Percentiles rank a stretch among this genome's conserved stretches.
Conservation (phyloP, 306 rosid species). For the Inga oerstediana region DNA sequence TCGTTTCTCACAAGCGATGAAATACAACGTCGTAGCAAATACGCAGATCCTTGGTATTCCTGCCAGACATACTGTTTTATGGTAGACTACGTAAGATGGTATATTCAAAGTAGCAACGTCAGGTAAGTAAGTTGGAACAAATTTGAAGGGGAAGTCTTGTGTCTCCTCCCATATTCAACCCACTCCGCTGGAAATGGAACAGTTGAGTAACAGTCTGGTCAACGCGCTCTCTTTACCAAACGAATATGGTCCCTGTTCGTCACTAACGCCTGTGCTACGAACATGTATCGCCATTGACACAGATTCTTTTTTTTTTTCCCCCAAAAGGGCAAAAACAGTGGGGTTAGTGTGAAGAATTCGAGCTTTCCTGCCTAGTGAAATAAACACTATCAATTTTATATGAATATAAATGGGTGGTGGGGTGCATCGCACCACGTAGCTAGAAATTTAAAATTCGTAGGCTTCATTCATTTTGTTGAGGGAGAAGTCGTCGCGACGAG, state of each 20-base stretch:
- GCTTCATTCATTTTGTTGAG: background rate
- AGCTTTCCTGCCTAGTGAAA: background rate
- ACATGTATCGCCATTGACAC: background rate
- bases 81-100: too few relatives aligned
- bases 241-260: background rate
- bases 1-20: background rate
- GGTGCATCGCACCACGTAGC: background rate
- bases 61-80: too few relatives aligned
- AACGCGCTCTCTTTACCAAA: slow-evolving; percentile 41
- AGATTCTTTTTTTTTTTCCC: background rate
- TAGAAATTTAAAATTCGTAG: background rate
- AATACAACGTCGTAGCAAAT: too few relatives aligned
- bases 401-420: background rate
- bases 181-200: background rate
- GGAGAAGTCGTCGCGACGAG: background rate
- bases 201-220: slow-evolving; percentile 3
- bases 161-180: too few relatives aligned
- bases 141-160: too few relatives aligned
- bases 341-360: background rate
- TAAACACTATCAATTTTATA: background rate
- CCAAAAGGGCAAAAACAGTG: background rate
- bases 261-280: background rate
- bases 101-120: too few relatives aligned
- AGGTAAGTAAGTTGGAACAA: too few relatives aligned
- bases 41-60: too few relatives aligned